Evolutionary conservation across 257 asterid species (phyloP).

Genomic region (Phtheirospermum japonicum): DNA sequence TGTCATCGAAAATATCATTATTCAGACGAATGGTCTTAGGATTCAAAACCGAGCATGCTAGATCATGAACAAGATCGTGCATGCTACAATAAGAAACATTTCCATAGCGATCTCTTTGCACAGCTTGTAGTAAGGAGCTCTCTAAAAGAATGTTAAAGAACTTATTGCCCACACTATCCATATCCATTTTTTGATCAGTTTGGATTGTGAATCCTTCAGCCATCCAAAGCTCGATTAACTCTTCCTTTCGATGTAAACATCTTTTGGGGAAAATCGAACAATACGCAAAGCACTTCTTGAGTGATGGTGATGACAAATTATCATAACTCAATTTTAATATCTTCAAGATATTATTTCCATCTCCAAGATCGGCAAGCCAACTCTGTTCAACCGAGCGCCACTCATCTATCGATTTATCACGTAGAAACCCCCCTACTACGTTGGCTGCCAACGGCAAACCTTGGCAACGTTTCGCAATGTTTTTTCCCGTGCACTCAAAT

Average conservation of each 20-base stretch:
- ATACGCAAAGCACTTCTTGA: conserved; percentile 19
- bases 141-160: conserved; percentile 25
- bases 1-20: conserved; percentile 15
- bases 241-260: not conserved
- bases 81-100: conserved; percentile 18
- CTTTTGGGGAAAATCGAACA: conserved; percentile 20
- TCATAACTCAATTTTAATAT: no score
- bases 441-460: conserved; percentile 4
- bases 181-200: not conserved
- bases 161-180: conserved; percentile 13
- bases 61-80: conserved; percentile 39
- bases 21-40: no score
- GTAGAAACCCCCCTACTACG: not conserved
- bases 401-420: not conserved
- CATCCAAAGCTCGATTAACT: not conserved
- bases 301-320: not conserved
- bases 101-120: not conserved
- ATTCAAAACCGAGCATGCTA: conserved; percentile 28
- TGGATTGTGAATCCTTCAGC: conserved; percentile 32
- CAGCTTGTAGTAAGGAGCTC: conserved; percentile 17
- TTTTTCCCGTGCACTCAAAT: not conserved
- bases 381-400: not conserved
- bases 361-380: conserved; percentile 3
- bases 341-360: not conserved
- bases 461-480: conserved; percentile 3